Evolutionary conservation across 1,284 basidiomycete genomes (phyloP).

Genomic region (Cryptococcus sp.): DNA sequence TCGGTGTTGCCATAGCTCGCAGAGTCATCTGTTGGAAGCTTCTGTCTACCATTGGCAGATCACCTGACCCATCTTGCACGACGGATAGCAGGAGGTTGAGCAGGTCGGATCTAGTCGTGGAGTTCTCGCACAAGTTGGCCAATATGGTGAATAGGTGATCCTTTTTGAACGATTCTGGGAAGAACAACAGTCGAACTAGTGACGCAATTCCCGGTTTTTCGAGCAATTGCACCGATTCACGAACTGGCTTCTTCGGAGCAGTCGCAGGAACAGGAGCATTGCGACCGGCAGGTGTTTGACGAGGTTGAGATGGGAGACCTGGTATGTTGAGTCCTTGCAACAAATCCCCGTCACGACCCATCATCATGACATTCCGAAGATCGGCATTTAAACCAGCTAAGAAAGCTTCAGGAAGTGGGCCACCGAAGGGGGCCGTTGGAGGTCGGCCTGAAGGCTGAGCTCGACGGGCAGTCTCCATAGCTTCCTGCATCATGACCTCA

Average conservation of each 20-base stretch:
- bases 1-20: slow-evolving; percentile 59
- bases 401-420: slow-evolving; percentile 58
- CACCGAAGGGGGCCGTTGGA: background rate
- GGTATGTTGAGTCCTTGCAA: slow-evolving; percentile 9
- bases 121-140: slow-evolving; percentile 92
- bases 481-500: slow-evolving; percentile 94
- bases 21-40: slow-evolving; percentile 90
- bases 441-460: background rate
- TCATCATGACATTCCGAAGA: slow-evolving; percentile 75
- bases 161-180: slow-evolving; percentile 86
- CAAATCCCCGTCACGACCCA: slow-evolving; percentile 53
- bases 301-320: slow-evolving; percentile 26
- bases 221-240: slow-evolving; percentile 89
- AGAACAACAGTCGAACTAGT: slow-evolving; percentile 89
- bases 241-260: slow-evolving; percentile 48
- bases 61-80: slow-evolving; percentile 89
- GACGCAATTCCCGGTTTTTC: slow-evolving; percentile 87
- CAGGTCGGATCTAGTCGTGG: slow-evolving; percentile 82
- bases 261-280: background rate
- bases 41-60: slow-evolving; percentile 84
- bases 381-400: slow-evolving; percentile 80
- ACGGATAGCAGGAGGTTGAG: slow-evolving; percentile 89
- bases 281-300: background rate
- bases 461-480: slow-evolving; percentile 68
- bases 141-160: slow-evolving; percentile 83